Percentiles rank a stretch among this genome's conserved stretches.
Conservation (phyloP, 805 yeast species). For the Ogataea corticis region DNA sequence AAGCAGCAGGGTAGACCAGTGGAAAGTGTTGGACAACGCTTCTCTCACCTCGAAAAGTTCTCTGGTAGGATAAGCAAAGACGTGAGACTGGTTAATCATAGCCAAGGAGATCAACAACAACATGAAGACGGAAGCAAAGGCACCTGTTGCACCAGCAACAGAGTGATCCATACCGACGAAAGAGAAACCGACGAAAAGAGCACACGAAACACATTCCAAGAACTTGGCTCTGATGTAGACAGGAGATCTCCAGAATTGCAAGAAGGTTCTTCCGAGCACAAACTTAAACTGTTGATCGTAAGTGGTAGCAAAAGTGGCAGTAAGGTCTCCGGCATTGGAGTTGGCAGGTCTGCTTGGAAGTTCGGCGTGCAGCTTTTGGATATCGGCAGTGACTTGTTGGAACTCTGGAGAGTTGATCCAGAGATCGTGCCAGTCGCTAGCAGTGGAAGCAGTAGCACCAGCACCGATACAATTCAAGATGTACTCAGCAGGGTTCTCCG, state of each 20-base stretch:
- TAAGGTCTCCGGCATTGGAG: slow-evolving; percentile 27
- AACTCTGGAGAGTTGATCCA: slow-evolving; percentile 50
- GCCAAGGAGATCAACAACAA: slow-evolving; percentile 62
- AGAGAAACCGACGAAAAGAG: slow-evolving; percentile 53
- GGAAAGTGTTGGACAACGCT: slow-evolving; percentile 66
- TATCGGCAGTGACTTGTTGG: slow-evolving; percentile 30
- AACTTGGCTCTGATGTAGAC: slow-evolving; percentile 51
- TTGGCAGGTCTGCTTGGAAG: slow-evolving; percentile 30
- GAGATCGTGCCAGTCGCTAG: slow-evolving; percentile 61
- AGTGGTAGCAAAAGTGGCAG: slow-evolving; percentile 45
- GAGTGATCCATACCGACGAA: slow-evolving; percentile 59
- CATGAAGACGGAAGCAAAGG: slow-evolving; percentile 51
- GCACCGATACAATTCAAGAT: slow-evolving; percentile 77
- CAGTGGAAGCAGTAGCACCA: slow-evolving; percentile 68
- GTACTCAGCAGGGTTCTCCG: slow-evolving; percentile 76
- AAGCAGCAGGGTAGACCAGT: slow-evolving; percentile 60
- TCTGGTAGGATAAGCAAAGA: slow-evolving; percentile 55
- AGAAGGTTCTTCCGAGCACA: slow-evolving; percentile 40
- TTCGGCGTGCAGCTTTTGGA: slow-evolving; percentile 33
- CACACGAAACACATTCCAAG: slow-evolving; percentile 42
- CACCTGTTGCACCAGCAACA: slow-evolving; percentile 56
- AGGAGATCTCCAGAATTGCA: slow-evolving; percentile 53
- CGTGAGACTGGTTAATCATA: slow-evolving; percentile 64
- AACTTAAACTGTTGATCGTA: slow-evolving; percentile 39
- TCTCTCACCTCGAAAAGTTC: slow-evolving; percentile 71